Evolutionary conservation across 352 stramenopile genomes (phyloP), one percentile per base, ranked within the genome.

Genomic region (Globisporangium parvum): DNA sequence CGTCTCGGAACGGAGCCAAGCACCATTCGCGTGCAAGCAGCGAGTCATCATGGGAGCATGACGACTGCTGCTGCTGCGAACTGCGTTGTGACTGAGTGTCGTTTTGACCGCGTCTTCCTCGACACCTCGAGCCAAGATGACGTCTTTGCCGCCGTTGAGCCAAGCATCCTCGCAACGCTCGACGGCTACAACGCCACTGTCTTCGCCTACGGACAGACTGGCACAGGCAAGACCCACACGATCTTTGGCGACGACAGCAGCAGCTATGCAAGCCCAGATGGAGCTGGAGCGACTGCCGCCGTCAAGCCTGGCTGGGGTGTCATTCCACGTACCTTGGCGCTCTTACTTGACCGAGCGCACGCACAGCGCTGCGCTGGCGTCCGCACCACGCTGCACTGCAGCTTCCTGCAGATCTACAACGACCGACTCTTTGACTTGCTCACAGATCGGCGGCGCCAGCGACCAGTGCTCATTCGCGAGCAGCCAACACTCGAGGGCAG

Each of bases 371-470:
- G 50, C 1, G 61, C 62, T 1, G 53, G 66, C 2, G 57, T 54
- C 6, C 47, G 63, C 20, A 67, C 89, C 14, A 53, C 78, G 21
- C 47, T 97, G 40, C 70, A 83, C 9, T 78, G 88, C 53, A 94
- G 81, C 56, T 98, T 96, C 56, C 62, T 98, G 23, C 92, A 98
- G 64, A 92, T 98, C 46, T 97, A 98, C 80, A 98, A 98, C 55
- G 96, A 98, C 55, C 77, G 76, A 12, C 86, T 98, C 15, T 92
- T 90, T 51, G 95, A 97, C 55, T 67, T 98, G 12, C 70, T 98
- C 41, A 85, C 75, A 0, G 80, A 91, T 48, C 72, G 73, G 0
- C 70, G 71, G 46, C 60, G 76, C 17, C 77, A 91, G 21, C 86
- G 85, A 26, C 80, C 83, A n/a, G 64, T 93, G 18, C 51, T 86